Conservation (phyloP, 805 yeast species). For the Jamesozyma lodderae region DNA sequence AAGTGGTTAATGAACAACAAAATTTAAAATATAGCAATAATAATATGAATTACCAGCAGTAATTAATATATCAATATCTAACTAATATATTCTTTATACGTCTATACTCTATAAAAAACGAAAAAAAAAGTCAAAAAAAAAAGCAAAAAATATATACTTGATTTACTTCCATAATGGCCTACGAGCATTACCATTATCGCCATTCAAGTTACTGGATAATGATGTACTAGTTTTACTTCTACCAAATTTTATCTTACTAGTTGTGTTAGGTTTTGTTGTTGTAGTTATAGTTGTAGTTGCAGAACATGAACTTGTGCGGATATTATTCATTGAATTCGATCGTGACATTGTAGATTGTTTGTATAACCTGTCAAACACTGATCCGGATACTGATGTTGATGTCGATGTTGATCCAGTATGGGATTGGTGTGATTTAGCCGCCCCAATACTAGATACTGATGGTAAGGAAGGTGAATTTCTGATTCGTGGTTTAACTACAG, state of each 20-base stretch:
- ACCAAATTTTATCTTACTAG: conserved; percentile 7
- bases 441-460: too few species aligned
- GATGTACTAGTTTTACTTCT: conserved; percentile 13
- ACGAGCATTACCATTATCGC: too few species aligned
- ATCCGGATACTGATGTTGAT: conserved; percentile 3
- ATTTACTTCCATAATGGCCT: not conserved
- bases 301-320: not conserved
- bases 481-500: not conserved
- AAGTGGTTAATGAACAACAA: conserved; percentile 16
- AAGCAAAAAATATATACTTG: not conserved
- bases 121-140: too few species aligned
- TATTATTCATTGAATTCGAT: conserved; percentile 16
- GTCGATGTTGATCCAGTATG: not conserved
- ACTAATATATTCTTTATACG: too few species aligned
- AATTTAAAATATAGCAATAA: not conserved
- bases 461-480: not conserved
- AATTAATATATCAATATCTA: not conserved
- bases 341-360: conserved; percentile 16
- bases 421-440: not conserved
- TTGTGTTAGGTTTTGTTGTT: not conserved
- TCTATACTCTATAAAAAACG: too few species aligned
- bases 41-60: not conserved
- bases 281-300: not conserved
- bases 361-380: conserved; percentile 24
- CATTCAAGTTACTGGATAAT: conserved; percentile 3